Conservation (phyloP, 2,329 filamentous ascomycete genomes). For the Phyllosticta citriasiana region DNA sequence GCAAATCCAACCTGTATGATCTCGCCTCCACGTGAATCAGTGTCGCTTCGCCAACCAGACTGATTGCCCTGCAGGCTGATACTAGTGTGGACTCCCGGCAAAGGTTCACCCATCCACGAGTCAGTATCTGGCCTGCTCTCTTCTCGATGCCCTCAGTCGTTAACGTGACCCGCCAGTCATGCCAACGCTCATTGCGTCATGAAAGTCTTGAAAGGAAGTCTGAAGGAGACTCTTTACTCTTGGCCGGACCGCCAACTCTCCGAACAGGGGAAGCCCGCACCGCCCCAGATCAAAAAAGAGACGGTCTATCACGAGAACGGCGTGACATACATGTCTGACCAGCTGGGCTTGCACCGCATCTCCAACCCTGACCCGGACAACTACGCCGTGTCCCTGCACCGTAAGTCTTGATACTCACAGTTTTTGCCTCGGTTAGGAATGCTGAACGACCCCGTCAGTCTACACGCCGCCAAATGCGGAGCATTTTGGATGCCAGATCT, state of each 20-base stretch:
- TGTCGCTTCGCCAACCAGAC: conserved; percentile 12
- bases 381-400: conserved; percentile 75
- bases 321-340: conserved; percentile 84
- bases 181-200: conserved; percentile 81
- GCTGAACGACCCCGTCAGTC: conserved; percentile 33
- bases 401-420: conserved; percentile 31
- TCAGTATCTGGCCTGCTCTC: conserved; percentile 14
- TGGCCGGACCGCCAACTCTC: conserved; percentile 49
- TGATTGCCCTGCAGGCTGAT: conserved; percentile 50
- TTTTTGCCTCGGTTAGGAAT: neutral
- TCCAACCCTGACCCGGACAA: conserved; percentile 61
- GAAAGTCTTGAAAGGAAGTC: conserved; percentile 69
- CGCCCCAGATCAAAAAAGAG: conserved; percentile 56
- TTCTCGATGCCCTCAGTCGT: neutral
- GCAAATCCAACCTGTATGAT: conserved; percentile 59
- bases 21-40: neutral
- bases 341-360: conserved; percentile 76
- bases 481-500: conserved; percentile 70
- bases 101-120: conserved; percentile 78
- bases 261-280: conserved; percentile 37
- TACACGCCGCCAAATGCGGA: conserved; percentile 88
- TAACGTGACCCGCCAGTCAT: conserved; percentile 22
- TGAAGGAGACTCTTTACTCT: conserved; percentile 73
- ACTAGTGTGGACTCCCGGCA: conserved; percentile 80
- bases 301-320: conserved; percentile 59